phyloP scores from a whole-genome alignment of 495 filamentous ascomycete species.

The Lophiotrema nucula region DNA sequence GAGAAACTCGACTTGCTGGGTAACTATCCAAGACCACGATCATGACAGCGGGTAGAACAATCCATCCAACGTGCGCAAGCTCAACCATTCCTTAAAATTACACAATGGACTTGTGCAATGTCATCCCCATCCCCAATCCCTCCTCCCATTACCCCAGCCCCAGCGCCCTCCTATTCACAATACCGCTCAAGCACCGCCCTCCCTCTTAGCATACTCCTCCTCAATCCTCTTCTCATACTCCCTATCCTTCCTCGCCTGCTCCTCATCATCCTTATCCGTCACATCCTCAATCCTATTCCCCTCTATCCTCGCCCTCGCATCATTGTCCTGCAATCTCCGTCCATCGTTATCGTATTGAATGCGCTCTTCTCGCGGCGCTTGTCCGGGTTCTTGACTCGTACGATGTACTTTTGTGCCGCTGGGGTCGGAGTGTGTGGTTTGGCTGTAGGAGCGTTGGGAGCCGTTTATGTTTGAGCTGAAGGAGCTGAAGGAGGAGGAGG shows the following conservation, averaged over 20 bases:
- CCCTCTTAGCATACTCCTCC: slow-evolving; percentile 32
- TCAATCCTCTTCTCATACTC: slow-evolving; percentile 24
- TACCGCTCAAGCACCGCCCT: slow-evolving; percentile 27
- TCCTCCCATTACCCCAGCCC: too few species aligned
- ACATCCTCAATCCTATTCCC: slow-evolving; percentile 25
- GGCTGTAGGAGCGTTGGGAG: slow-evolving; percentile 1
- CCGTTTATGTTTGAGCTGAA: slow-evolving; percentile 3
- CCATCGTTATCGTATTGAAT: slow-evolving; percentile 11
- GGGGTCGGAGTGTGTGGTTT: slow-evolving; percentile 7
- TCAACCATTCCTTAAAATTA: too few species aligned
- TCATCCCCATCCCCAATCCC: too few species aligned
- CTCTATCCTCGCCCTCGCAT: neutral
- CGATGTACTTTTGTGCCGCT: slow-evolving; percentile 19
- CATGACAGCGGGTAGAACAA: too few species aligned
- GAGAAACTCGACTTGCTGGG: too few species aligned
- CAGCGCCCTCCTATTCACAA: too few species aligned
- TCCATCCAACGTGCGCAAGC: too few species aligned
- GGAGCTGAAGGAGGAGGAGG: slow-evolving; percentile 9
- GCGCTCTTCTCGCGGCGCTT: slow-evolving; percentile 12
- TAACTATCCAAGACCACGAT: too few species aligned
- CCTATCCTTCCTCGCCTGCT: slow-evolving; percentile 12
- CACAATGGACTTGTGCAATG: too few species aligned
- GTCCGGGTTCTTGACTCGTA: slow-evolving; percentile 15
- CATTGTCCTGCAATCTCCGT: slow-evolving; percentile 1
- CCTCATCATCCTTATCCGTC: slow-evolving; percentile 18